Conservation (phyloP, 2,329 filamentous ascomycete species). For the Lecanicillium sp. region DNA sequence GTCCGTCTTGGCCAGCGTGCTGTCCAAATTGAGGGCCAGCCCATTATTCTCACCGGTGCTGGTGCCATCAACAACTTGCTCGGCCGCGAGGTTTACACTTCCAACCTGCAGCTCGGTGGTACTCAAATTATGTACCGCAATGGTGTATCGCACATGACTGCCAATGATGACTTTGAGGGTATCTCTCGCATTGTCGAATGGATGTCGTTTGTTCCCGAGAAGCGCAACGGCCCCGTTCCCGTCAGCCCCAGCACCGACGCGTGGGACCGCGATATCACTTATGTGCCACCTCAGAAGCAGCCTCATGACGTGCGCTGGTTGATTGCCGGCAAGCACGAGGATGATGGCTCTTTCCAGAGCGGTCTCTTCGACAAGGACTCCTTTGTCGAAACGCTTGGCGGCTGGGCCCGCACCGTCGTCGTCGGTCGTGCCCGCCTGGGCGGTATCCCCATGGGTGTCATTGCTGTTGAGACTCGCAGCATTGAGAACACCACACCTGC, state of each 20-base stretch:
- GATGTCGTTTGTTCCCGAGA: slow-evolving; percentile 95
- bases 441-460: slow-evolving; percentile 97
- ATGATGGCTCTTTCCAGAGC: slow-evolving; percentile 62
- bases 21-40: slow-evolving; percentile 97
- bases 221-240: slow-evolving; percentile 88
- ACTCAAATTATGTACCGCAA: slow-evolving; percentile 99
- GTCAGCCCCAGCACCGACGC: slow-evolving; percentile 76
- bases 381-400: slow-evolving; percentile 92
- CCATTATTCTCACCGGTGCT: slow-evolving; percentile 96
- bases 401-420: slow-evolving; percentile 95
- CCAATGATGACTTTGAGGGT: slow-evolving; percentile 94
- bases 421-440: slow-evolving; percentile 93
- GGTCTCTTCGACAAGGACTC: slow-evolving; percentile 96
- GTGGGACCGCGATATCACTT: slow-evolving; percentile 90
- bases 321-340: slow-evolving; percentile 78
- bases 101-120: slow-evolving; percentile 96
- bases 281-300: slow-evolving; percentile 74
- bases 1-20: slow-evolving; percentile 97
- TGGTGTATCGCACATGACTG: slow-evolving; percentile 98
- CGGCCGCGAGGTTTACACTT: slow-evolving; percentile 96
- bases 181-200: slow-evolving; percentile 96
- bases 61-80: slow-evolving; percentile 97
- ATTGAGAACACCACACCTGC: slow-evolving; percentile 96
- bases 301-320: slow-evolving; percentile 90
- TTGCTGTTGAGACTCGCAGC: slow-evolving; percentile 89